These are phyloP conservation scores for Ammopiptanthus mongolicus DNA, from an alignment of 306 rosid species.

Conservation along the genomic window DNA sequence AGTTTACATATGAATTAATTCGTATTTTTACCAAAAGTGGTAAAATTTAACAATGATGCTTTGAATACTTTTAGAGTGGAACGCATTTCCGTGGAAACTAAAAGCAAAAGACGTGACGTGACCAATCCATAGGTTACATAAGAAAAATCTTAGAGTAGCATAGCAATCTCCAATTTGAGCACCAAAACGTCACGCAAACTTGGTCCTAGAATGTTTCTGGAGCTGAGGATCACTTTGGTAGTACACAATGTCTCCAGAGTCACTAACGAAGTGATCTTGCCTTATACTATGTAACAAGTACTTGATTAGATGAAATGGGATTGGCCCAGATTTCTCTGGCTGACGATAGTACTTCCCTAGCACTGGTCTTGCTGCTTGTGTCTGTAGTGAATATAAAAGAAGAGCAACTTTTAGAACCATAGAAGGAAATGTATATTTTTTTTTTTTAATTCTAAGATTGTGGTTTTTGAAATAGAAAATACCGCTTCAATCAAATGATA, in stretches of 20 bases:
- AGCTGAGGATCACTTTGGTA: conserved; percentile 63
- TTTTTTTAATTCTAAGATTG: neutral
- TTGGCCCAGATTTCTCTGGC: conserved; percentile 76
- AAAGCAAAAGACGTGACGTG: neutral
- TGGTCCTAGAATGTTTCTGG: conserved; percentile 28
- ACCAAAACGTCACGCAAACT: conserved; percentile 28
- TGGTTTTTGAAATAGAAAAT: neutral
- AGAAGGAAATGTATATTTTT: neutral
- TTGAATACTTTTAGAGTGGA: neutral
- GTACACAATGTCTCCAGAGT: conserved; percentile 62
- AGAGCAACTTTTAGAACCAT: neutral
- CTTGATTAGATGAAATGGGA: conserved; percentile 68
- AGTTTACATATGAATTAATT: too few species aligned
- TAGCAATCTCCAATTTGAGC: neutral
- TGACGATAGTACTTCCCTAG: conserved; percentile 85
- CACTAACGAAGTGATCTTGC: conserved; percentile 81
- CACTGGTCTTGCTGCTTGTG: conserved; percentile 64
- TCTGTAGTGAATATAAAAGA: conserved; percentile 37
- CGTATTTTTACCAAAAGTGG: too few species aligned
- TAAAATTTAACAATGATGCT: too few species aligned
- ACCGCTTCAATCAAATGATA: conserved; percentile 92
- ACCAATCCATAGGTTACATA: neutral
- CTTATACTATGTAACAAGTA: conserved; percentile 55
- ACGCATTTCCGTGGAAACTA: neutral
- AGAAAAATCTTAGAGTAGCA: neutral